Evolutionary conservation across 73 alveolate genomes (phyloP).

Genomic region (Paramecium caudatum): DNA sequence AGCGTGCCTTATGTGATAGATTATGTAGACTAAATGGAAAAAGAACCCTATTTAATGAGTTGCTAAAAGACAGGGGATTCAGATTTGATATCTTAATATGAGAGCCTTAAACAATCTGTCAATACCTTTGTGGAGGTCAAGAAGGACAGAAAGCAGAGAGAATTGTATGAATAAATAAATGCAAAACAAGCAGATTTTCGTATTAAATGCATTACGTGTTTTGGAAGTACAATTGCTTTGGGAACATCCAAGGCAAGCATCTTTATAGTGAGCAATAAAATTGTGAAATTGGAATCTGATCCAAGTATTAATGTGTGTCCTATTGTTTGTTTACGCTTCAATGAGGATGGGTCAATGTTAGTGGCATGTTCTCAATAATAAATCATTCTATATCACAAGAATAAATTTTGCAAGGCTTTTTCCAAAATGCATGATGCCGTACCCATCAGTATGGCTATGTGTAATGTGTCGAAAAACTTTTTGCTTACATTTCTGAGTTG

Average conservation of each 20-base stretch:
- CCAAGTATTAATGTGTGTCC: conserved; percentile 13
- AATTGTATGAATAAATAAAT: conserved; percentile 7
- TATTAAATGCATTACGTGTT: not conserved
- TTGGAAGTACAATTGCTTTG: conserved; percentile 27
- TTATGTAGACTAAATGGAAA: conserved; percentile 56
- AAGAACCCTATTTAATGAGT: conserved; percentile 20
- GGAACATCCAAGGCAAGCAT: conserved; percentile 8
- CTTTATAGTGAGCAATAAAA: not conserved
- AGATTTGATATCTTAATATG: not conserved
- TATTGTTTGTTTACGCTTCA: not conserved
- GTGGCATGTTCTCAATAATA: not conserved
- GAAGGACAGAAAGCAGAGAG: not conserved
- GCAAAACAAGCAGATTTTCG: not conserved
- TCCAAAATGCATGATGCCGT: not conserved
- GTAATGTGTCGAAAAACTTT: not conserved
- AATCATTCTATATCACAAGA: conserved; percentile 7
- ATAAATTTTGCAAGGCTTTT: conserved; percentile 22
- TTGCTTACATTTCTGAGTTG: not conserved
- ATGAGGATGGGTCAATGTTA: not conserved
- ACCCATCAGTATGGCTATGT: not conserved
- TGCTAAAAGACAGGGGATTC: not conserved
- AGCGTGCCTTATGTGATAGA: conserved; percentile 45
- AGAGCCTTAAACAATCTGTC: not conserved
- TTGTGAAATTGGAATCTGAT: conserved; percentile 44
- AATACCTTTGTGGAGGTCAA: conserved; percentile 23